Evolutionary conservation across 805 yeast genomes (phyloP), one percentile per base, ranked within the genome.

Genomic region (Candida morakotiae): DNA sequence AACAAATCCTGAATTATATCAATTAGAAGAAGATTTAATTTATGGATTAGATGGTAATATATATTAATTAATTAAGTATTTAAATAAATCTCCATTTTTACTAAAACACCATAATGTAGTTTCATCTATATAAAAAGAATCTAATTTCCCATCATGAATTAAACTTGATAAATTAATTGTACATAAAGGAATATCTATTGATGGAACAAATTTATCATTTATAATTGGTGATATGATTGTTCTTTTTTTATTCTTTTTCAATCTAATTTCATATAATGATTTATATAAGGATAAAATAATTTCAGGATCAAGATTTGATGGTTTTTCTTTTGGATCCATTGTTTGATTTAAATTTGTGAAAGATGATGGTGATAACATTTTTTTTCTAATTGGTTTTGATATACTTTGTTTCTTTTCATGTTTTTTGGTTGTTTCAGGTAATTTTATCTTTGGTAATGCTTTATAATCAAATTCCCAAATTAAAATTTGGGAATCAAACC

Each of bases 401-500:
- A 27, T 22, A 22, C 31, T 24, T 9, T 41, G 28, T 28, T 36
- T 41, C 24, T 39, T 38, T 26, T 37, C 39, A 23, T 38, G 23
- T 22, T n/a, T 27, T 20, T 23, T 25, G 3, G 11, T n/a, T 19
- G 20, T 19, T 30, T 19, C 7, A 5, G 33, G 40, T 18, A 47
- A 49, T 34, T 64, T 65, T 5, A 63, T 52, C 35, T 60, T 58
- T 4, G 69, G 66, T 18, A 67, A 51, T 3, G 70, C 68, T 39
- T 62, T 63, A 41, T 60, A 60, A 41, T 67, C 70, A 48, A 67
- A 65, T 37, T 67, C 73, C 73, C 73, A 67, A 11, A 65, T 41
- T n/a, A 64, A 52, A 5, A 64, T 52, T 36, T 62, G 60, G 1
- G 69, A 70, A 42, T 67, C 73, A 38, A 45, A 48, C 1, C 71